Conservation (phyloP, 495 filamentous ascomycete genomes). For the Hamigera avellanea region DNA sequence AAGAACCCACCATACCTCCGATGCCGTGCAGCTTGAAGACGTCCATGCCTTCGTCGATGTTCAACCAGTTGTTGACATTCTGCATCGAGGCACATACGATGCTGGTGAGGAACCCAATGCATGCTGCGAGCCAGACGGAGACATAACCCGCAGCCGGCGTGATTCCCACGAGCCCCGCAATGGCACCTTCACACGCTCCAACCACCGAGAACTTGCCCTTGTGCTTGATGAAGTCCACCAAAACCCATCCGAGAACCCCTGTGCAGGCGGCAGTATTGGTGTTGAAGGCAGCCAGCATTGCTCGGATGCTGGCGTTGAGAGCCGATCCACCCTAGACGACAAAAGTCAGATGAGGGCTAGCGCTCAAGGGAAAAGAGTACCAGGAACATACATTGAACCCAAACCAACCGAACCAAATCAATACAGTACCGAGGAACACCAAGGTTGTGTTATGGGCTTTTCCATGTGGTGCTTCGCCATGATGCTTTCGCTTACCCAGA, state of each 20-base stretch:
- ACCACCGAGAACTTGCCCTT: constrained; percentile 46
- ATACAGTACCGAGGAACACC: constrained; percentile 44
- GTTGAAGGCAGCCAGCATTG: constrained; percentile 48
- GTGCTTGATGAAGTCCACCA: constrained; percentile 45
- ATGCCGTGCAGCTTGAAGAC: constrained; percentile 54
- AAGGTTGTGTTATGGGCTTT: constrained; percentile 45
- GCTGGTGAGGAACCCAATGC: constrained; percentile 48
- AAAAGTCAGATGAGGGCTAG: not conserved
- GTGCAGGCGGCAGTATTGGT: constrained; percentile 48
- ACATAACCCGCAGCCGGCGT: constrained; percentile 54
- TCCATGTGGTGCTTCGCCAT: constrained; percentile 27
- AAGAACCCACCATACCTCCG: constrained; percentile 49
- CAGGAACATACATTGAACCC: constrained; percentile 40
- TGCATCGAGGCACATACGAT: constrained; percentile 38
- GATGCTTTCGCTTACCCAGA: constrained; percentile 39
- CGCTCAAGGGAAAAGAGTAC: not conserved
- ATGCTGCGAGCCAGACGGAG: constrained; percentile 41
- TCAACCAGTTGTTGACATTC: constrained; percentile 44
- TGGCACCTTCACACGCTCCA: constrained; percentile 49
- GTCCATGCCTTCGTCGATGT: constrained; percentile 50
- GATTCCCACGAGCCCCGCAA: constrained; percentile 53
- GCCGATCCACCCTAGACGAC: constrained; percentile 38
- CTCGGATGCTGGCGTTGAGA: constrained; percentile 43
- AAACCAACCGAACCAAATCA: constrained; percentile 52
- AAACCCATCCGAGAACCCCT: constrained; percentile 47